Conservation (phyloP, 169 alveolate genomes). For the Plasmodium relictum region DNA sequence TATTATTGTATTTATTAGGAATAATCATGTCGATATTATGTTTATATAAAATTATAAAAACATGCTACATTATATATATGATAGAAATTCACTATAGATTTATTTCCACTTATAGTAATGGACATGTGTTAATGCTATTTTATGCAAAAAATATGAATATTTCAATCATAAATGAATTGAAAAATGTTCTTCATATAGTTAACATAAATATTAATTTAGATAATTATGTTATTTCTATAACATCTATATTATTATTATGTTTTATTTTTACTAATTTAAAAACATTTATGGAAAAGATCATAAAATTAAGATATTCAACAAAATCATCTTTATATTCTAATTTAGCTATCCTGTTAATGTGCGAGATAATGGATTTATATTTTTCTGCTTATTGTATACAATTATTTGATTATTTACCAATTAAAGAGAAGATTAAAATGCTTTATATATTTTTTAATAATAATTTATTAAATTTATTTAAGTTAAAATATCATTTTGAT, state of each 20-base stretch:
- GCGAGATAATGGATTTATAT: constrained; percentile 64
- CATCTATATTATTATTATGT: constrained; percentile 47
- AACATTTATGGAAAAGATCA: constrained; percentile 71
- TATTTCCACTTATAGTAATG: constrained; percentile 51
- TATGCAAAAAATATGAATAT: constrained; percentile 55
- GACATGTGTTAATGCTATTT: constrained; percentile 59
- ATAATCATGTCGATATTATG: constrained; percentile 62
- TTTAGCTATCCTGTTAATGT: constrained; percentile 54
- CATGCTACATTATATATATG: constrained; percentile 67
- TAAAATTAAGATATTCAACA: constrained; percentile 43
- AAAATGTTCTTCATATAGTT: constrained; percentile 50
- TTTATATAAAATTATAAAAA: constrained; percentile 47
- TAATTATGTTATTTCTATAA: constrained; percentile 54
- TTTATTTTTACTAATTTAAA: constrained; percentile 61
- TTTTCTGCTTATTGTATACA: constrained; percentile 70
- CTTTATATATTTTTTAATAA: constrained; percentile 51
- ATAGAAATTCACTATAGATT: constrained; percentile 46
- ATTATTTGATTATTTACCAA: constrained; percentile 64
- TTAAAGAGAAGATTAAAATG: constrained; percentile 52
- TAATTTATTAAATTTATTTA: constrained; percentile 27
- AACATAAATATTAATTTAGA: constrained; percentile 55
- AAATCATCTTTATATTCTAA: constrained; percentile 58
- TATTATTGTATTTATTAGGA: constrained; percentile 42
- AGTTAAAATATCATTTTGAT: constrained; percentile 60
- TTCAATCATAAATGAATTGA: constrained; percentile 46